A percentile compares a stretch with the other conserved stretches of the same genome.
Conservation (phyloP, 768 basidiomycete genomes). For the Lentinula edodes region DNA sequence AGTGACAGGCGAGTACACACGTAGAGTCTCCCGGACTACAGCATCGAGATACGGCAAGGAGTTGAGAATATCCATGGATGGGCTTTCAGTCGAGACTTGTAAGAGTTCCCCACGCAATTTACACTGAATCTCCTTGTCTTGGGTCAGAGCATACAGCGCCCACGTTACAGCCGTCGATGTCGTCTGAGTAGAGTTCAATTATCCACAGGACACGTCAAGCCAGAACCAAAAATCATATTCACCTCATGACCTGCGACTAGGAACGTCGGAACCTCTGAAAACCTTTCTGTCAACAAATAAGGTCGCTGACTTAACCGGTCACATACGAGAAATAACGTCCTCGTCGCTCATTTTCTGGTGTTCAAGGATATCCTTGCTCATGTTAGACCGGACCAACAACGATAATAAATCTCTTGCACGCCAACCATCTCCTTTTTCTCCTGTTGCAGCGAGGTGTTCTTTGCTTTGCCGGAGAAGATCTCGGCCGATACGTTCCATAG, state of each 20-base stretch:
- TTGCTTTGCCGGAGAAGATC: constrained; percentile 36
- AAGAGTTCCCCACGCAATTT: constrained; percentile 58
- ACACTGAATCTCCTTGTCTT: constrained; percentile 41
- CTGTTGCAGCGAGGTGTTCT: constrained; percentile 15
- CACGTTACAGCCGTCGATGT: constrained; percentile 46
- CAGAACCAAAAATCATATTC: background rate
- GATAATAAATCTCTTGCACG: constrained; percentile 40
- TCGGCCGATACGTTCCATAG: constrained; percentile 32
- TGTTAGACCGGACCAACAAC: constrained; percentile 43
- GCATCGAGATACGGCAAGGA: constrained; percentile 64
- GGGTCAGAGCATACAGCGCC: constrained; percentile 52
- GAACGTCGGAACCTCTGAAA: constrained; percentile 32
- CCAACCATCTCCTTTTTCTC: constrained; percentile 13
- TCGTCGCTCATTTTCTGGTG: constrained; percentile 38
- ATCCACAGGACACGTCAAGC: constrained; percentile 12
- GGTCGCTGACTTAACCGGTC: background rate
- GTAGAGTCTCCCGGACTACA: constrained; percentile 56
- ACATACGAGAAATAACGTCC: constrained; percentile 32
- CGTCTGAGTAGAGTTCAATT: constrained; percentile 27
- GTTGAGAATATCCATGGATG: constrained; percentile 66
- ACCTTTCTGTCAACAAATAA: no score
- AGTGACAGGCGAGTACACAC: constrained; percentile 49
- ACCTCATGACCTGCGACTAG: constrained; percentile 30
- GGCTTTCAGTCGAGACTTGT: constrained; percentile 45
- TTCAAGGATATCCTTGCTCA: constrained; percentile 41